phyloP scores from a whole-genome alignment of 495 filamentous ascomycete genomes.

The Daldinia loculata region DNA sequence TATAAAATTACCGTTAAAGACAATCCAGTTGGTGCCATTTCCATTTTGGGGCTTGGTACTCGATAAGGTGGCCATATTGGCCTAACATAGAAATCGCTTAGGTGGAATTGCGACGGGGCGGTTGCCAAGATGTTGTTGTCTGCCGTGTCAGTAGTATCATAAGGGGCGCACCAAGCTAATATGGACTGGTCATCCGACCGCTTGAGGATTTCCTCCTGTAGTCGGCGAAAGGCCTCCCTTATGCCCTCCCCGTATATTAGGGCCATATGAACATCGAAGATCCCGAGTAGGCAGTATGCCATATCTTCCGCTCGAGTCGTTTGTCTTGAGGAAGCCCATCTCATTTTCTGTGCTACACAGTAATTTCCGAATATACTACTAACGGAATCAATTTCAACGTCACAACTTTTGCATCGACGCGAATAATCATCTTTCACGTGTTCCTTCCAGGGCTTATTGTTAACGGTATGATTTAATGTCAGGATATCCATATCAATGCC shows the following conservation, averaged over 20 bases:
- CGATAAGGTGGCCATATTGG: neutral
- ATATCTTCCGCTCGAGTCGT: slow-evolving; percentile 43
- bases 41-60: neutral
- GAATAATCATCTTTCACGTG: neutral
- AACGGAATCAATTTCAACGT: neutral
- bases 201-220: slow-evolving; percentile 43
- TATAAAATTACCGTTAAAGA: neutral
- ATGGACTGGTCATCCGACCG: slow-evolving; percentile 41
- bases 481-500: neutral
- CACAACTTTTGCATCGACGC: too few relatives aligned
- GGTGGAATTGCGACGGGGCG: neutral
- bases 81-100: neutral
- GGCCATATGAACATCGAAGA: slow-evolving; percentile 43
- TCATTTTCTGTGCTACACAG: slow-evolving; percentile 42
- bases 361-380: neutral
- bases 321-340: slow-evolving; percentile 36
- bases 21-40: neutral
- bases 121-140: neutral
- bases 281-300: slow-evolving; percentile 43
- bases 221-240: slow-evolving; percentile 30
- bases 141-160: too few relatives aligned
- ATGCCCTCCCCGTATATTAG: slow-evolving; percentile 39
- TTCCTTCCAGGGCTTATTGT: neutral
- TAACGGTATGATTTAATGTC: neutral
- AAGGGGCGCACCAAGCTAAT: slow-evolving; percentile 31